Base-by-base conservation (phyloP, 2,329 filamentous ascomycete species). In the Phialophora tarda region DNA sequence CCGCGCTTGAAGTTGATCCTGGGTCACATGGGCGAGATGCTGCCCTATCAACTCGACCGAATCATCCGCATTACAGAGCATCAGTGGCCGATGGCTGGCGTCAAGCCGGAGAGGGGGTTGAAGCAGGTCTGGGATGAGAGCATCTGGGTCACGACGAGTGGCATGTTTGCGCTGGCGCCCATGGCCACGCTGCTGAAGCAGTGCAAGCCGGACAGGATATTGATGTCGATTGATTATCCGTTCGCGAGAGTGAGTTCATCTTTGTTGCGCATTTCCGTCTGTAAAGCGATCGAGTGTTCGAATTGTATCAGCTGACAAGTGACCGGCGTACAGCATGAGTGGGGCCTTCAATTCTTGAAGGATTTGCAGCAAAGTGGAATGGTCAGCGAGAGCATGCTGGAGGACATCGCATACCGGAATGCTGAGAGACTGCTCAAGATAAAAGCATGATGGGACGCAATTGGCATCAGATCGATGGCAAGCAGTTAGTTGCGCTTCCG, bases 151-250 rank as follows among this genome's bases (percentile, higher is more conserved):
- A 87, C 85, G 0, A 86, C 85, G 1, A 83, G 80, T 64, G 85
- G 85, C 1, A 80, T 82, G 62, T 85, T 83, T 73, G 79, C 80
- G 26, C 65, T 86, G 21, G 78, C 76, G 61, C 82, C 81, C 7
- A 69, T 87, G 75, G 78, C 78, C 8, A 74, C 74, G 26, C 54
- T 81, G 34, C 62, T 80, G 60, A 73, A 64, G 47, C 70, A 71
- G 8, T 71, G 67, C 30, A 69, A 70, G 24, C 76, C 80, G 17
- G 83, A 86, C 23, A 77, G 78, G 14, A 79, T 88, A 1, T 61
- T 88, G 71, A 87, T 83, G 71, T 86, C 83, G 67, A 81, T 86
- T 8, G 85, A 87, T 69, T 87, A 86, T 69, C 86, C 85, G 0
- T 86, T 87, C 58, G 79, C 79, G 11, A 55, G 53, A n/a, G 53